Conservation (phyloP, 129 eudicot species). For the Dittrichia graveolens region DNA sequence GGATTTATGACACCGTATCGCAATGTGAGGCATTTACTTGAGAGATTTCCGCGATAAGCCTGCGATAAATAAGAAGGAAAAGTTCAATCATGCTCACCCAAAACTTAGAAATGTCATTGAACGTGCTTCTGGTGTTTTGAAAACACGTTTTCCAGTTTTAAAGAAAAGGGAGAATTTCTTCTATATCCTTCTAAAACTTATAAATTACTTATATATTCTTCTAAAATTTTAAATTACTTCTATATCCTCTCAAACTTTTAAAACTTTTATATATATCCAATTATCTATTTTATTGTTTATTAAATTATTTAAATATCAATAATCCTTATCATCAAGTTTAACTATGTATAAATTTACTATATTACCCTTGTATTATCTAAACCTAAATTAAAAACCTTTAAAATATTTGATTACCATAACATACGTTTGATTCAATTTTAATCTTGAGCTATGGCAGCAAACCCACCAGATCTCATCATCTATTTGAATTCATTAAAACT, state of each 20-base stretch:
- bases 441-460: slow-evolving; percentile 40
- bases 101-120: slow-evolving; percentile 20
- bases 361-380: too few species aligned
- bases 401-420: background rate
- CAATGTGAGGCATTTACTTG: slow-evolving; percentile 16
- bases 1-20: slow-evolving; percentile 17
- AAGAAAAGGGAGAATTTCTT: too few species aligned
- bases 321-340: too few species aligned
- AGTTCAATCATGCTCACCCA: slow-evolving; percentile 11
- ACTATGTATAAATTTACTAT: too few species aligned
- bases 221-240: too few species aligned
- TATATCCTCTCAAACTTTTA: too few species aligned
- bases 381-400: too few species aligned
- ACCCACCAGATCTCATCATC: slow-evolving; percentile 66
- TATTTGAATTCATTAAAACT: slow-evolving; percentile 52
- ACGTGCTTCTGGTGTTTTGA: slow-evolving; percentile 10
- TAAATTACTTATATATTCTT: too few species aligned
- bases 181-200: too few species aligned
- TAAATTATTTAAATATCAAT: too few species aligned
- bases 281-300: too few species aligned
- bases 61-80: background rate
- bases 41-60: background rate
- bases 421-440: background rate
- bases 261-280: too few species aligned
- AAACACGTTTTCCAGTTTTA: slow-evolving; percentile 13